Evolutionary conservation across 176 grass and related monocot species (phyloP), one percentile per base, ranked within the genome.

Genomic region (Oryza glaberrima): DNA sequence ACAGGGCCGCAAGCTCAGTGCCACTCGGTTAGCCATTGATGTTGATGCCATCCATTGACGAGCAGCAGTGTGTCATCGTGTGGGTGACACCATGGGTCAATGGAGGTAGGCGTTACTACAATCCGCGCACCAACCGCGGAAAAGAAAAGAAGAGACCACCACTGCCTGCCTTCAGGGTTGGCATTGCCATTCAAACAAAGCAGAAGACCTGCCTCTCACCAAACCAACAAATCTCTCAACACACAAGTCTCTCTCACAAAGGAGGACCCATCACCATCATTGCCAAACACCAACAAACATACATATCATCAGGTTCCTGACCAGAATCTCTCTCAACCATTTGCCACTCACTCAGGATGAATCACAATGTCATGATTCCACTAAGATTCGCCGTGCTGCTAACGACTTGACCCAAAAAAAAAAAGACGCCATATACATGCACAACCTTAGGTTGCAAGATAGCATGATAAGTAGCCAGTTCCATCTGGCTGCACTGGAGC

Each of bases 121-220:
- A 41, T 41, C 40, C 40, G 40, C 40, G 7, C 45, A 74, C 72
- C 46, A 48, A 20, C 77, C 16, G 41, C 56, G 5, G 26, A 26
- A 19, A 20, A 49, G 30, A 1, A 1, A 9, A 49, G 2, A 49
- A 49, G 3, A 41, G 6, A 41, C 40, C 40, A 49, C 13, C 13
- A 14, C 13, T 15, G 36, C 47, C 52, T 17, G 49, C 49, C 49
- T 48, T 38, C 36, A 38, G 36, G 36, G 36, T 38, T 32, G 30
- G 17, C 65, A 35, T 35, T 36, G n/a, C 52, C 49, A 17, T 72
- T 63, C 69, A 72, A 26, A 82, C 69, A 73, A 20, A 56, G 17
- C 1, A 63, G 38, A 41, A 8, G 40, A 41, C 69, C 69, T 4
- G 0, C 69, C 20, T 82, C 80, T 8, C 38, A 82, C 54, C 36